phyloP scores from a whole-genome alignment of 208 protist species.

The Trichomonas tenax region DNA sequence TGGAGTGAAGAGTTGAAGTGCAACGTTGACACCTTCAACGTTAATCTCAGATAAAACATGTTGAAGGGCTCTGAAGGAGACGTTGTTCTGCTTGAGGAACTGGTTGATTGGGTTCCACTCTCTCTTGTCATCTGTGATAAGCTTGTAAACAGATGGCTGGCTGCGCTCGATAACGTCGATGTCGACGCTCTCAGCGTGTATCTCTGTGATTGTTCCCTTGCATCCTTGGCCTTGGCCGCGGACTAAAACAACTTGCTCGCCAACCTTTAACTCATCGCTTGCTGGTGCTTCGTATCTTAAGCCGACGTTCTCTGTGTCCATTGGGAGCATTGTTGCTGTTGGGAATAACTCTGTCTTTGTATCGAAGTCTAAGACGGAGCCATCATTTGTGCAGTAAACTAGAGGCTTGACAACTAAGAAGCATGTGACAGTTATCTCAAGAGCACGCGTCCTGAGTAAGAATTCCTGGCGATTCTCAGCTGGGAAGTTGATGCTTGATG shows the following conservation, averaged over 20 bases:
- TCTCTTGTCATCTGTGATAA: background rate
- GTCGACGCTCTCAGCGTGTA: background rate
- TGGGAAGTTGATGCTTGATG: background rate
- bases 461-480: background rate
- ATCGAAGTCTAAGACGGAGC: background rate
- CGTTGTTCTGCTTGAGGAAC: background rate
- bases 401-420: background rate
- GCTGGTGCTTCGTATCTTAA: background rate
- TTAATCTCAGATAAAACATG: background rate
- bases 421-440: background rate
- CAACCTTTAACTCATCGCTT: background rate
- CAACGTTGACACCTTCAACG: background rate
- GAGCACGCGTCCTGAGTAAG: background rate
- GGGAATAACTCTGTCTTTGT: background rate
- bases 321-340: background rate
- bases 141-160: background rate
- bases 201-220: background rate
- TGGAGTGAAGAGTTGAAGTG: background rate
- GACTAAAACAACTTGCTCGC: background rate
- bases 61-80: background rate
- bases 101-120: background rate
- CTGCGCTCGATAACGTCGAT: background rate
- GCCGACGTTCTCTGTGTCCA: background rate
- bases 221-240: background rate
- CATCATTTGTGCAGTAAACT: background rate